These are phyloP conservation scores for Heliamphora pulchella DNA, from an alignment of 179 eudicot species.

Conservation along the genomic window DNA sequence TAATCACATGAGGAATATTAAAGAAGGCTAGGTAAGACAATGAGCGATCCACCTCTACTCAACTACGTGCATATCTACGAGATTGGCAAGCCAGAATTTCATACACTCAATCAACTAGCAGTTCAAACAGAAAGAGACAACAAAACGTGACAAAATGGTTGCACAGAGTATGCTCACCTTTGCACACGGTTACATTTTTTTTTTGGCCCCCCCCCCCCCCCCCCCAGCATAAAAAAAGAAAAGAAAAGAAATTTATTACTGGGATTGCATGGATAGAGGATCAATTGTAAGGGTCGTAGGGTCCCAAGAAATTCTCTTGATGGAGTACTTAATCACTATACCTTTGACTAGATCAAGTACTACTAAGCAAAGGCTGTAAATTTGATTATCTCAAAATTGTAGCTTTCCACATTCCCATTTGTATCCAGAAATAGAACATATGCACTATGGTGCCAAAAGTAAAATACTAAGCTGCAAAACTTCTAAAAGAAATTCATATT, in stretches of 20 bases:
- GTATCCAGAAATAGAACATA: background rate
- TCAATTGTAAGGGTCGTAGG: background rate
- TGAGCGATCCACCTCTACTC: constrained; percentile 1
- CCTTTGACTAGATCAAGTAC: background rate
- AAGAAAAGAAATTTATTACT: no score
- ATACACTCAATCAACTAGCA: background rate
- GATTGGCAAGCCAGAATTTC: background rate
- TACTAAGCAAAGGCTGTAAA: background rate
- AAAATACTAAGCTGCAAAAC: background rate
- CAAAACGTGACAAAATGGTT: background rate
- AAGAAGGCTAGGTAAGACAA: constrained; percentile 6
- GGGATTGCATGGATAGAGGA: background rate
- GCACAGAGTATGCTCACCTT: no score
- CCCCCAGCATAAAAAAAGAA: no score
- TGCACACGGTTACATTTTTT: no score
- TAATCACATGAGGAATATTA: background rate
- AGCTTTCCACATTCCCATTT: background rate
- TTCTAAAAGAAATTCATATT: background rate
- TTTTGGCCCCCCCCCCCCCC: no score
- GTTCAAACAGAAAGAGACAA: background rate
- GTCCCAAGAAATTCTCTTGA: background rate
- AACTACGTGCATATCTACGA: no score
- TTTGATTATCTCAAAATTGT: background rate
- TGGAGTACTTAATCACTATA: background rate
- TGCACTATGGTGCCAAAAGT: background rate